phyloP scores from a whole-genome alignment of 148 eudicot genomes.

The Chenopodium berlandieri region DNA sequence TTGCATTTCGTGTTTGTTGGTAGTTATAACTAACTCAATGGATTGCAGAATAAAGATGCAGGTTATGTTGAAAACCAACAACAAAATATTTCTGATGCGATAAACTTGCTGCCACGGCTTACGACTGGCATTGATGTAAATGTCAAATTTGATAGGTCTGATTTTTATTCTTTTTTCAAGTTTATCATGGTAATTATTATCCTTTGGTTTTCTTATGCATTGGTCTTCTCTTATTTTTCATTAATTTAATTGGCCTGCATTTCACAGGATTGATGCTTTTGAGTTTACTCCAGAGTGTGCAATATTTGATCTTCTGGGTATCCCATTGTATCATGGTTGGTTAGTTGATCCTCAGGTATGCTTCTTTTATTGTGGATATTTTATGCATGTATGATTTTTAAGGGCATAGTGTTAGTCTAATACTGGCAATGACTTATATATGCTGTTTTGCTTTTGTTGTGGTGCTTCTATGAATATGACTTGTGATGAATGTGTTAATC shows the following conservation, averaged over 20 bases:
- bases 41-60: slow-evolving; percentile 75
- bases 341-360: slow-evolving; percentile 95
- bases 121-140: slow-evolving; percentile 97
- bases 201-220: slow-evolving; percentile 1
- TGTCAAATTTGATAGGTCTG: slow-evolving; percentile 75
- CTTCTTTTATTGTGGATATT: background rate
- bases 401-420: background rate
- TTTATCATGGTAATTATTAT: background rate
- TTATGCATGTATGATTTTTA: too few relatives aligned
- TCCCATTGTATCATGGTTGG: slow-evolving; percentile 97
- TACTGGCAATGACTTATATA: background rate
- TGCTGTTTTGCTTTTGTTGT: background rate
- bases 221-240: background rate
- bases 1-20: background rate
- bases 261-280: slow-evolving; percentile 85
- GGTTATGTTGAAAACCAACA: slow-evolving; percentile 82
- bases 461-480: background rate
- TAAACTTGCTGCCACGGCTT: slow-evolving; percentile 90
- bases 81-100: slow-evolving; percentile 86
- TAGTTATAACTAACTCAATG: slow-evolving; percentile 24
- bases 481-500: background rate
- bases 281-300: slow-evolving; percentile 96
- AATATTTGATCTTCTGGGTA: slow-evolving; percentile 87
- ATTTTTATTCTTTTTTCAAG: slow-evolving; percentile 15
- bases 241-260: background rate